Conservation (phyloP, 306 rosid species). For the Lathyrus oleraceus region DNA sequence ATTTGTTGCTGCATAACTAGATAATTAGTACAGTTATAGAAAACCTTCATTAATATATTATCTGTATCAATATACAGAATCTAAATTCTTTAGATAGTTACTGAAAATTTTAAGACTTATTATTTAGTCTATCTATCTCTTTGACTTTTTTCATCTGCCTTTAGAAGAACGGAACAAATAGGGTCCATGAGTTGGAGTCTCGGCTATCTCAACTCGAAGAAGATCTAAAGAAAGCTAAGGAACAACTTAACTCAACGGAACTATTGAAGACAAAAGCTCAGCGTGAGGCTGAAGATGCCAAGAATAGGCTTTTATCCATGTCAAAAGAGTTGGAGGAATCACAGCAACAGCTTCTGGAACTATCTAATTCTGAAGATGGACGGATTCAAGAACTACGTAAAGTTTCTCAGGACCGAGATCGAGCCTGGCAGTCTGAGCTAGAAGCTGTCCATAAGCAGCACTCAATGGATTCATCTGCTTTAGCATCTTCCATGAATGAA, state of each 20-base stretch:
- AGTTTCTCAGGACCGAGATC: constrained; percentile 84
- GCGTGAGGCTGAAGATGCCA: constrained; percentile 79
- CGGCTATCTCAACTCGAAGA: constrained; percentile 71
- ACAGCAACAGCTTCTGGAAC: constrained; percentile 64
- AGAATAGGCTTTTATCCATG: constrained; percentile 51
- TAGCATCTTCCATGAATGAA: constrained; percentile 76
- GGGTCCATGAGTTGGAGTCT: constrained; percentile 66
- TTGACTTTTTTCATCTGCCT: constrained; percentile 28
- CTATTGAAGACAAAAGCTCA: constrained; percentile 60
- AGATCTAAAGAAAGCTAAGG: constrained; percentile 69
- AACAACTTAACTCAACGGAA: constrained; percentile 65
- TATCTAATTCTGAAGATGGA: constrained; percentile 74
- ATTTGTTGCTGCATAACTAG: too few species aligned
- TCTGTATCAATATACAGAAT: too few species aligned
- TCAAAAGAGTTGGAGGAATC: constrained; percentile 72
- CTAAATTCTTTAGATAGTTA: not conserved
- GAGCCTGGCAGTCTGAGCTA: constrained; percentile 91
- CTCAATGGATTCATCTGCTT: constrained; percentile 78
- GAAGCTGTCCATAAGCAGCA: constrained; percentile 89
- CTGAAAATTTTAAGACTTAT: not conserved
- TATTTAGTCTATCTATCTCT: not conserved
- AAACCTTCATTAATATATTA: too few species aligned
- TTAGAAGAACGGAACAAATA: constrained; percentile 64
- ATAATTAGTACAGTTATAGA: too few species aligned
- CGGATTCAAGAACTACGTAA: constrained; percentile 71